Evolutionary conservation across 1,284 basidiomycete species (phyloP), one percentile per base, ranked within the genome.

Genomic region (Trametes versicolor): DNA sequence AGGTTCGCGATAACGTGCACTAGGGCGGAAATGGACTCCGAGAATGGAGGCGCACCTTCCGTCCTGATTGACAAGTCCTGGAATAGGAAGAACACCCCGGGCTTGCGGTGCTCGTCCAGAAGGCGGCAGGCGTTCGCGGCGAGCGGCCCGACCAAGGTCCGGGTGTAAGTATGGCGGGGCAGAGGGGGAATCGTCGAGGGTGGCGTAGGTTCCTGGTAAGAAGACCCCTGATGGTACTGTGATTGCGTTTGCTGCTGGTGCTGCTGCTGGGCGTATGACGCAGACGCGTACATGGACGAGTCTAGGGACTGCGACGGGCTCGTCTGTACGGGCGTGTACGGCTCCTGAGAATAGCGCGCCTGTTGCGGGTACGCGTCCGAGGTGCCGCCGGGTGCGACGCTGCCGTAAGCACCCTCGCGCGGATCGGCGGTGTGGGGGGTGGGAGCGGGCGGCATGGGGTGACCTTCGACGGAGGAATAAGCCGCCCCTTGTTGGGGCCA

Each of bases 11-110:
- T 70, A 67, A 70, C 59, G 67, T 59, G 64, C 55, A 59, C 66
- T 66, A 68, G 63, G 58, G 60, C 63, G 49, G 43, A 65, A 69
- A 64, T 60, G 70, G 68, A 52, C 63, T 49, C 48, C 51, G 60
- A 63, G 61, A 63, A 71, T 67, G 62, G 53, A 55, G 54, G 82
- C 71, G 74, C 76, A 77, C 92, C 92, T 82, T 96, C 94, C 25
- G 93, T 95, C 65, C 95, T 86, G 61, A 96, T 90, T 47, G 92
- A 94, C 53, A 97, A 78, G 79, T 97, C 95, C 72, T 93, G 92
- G 75, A 94, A 93, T 63, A 95, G 87, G 80, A 95, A 96, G 78
- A 93, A 96, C 66, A 97, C 90, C 4, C 95, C 95, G 41, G 87
- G 83, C 68, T 89, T 89, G 63, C 92, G 90, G 76, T 95, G 87